These are phyloP conservation scores for Zoysia japonica DNA, from an alignment of 176 grass and related monocot genomes.

Conservation along the genomic window DNA sequence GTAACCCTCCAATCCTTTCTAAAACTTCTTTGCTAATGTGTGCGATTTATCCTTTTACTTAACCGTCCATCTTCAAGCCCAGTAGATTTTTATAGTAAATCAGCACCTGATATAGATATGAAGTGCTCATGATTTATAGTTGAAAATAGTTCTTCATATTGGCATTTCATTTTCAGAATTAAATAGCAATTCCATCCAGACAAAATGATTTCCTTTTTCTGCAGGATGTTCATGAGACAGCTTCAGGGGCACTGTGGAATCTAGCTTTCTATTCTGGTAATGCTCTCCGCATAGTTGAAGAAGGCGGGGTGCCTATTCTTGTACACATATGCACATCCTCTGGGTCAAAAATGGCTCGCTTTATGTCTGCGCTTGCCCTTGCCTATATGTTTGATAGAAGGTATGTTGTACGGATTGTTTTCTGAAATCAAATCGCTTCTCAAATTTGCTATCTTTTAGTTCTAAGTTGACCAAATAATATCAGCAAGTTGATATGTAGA, in stretches of 20 bases:
- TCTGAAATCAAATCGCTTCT: not conserved
- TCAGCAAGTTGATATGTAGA: not conserved
- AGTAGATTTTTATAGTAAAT: not conserved
- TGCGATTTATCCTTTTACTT: conserved; percentile 11
- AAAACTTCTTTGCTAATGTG: not conserved
- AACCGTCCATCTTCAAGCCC: conserved; percentile 18
- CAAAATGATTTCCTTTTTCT: conserved; percentile 6
- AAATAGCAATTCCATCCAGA: not conserved
- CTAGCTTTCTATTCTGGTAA: conserved; percentile 96
- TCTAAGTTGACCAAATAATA: conserved; percentile 9
- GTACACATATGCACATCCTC: conserved; percentile 92
- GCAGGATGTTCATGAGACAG: conserved; percentile 99
- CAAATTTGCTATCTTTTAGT: conserved; percentile 21
- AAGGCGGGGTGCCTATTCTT: conserved; percentile 92
- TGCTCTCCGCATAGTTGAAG: conserved; percentile 91
- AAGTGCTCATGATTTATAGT: not conserved
- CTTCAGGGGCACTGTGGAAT: conserved; percentile 99
- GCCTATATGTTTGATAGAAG: conserved; percentile 99
- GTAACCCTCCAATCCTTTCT: not conserved
- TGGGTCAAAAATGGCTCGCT: conserved; percentile 94
- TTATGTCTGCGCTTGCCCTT: conserved; percentile 97
- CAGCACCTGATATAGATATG: too few relatives aligned
- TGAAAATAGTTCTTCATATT: conserved; percentile 20
- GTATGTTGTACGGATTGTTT: conserved; percentile 39
- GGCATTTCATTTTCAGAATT: not conserved